A percentile compares a stretch with the other conserved stretches of the same genome.
Conservation (phyloP, 2,329 filamentous ascomycete species). For the Microsporum canis region DNA sequence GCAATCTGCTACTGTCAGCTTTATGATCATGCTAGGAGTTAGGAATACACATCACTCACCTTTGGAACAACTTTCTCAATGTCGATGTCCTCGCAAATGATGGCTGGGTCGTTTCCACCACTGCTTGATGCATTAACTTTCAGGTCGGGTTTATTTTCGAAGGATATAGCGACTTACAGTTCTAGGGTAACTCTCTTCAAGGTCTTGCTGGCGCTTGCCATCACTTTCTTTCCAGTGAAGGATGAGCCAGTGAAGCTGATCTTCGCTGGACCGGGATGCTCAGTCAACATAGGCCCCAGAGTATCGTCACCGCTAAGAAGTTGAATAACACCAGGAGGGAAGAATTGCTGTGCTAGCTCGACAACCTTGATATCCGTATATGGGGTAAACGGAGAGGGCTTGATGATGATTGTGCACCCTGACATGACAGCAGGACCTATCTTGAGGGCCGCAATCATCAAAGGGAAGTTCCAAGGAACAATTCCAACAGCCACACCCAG, state of each 20-base stretch:
- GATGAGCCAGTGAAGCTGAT: constrained; percentile 50
- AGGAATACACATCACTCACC: constrained; percentile 12
- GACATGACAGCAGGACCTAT: constrained; percentile 41
- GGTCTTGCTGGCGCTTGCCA: constrained; percentile 40
- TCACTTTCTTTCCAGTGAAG: constrained; percentile 40
- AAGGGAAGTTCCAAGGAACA: constrained; percentile 49
- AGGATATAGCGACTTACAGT: constrained; percentile 15
- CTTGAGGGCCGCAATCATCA: constrained; percentile 39
- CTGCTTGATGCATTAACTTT: constrained; percentile 5
- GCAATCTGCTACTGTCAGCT: constrained; percentile 28
- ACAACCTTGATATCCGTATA: constrained; percentile 43
- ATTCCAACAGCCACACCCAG: constrained; percentile 42
- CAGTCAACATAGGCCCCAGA: constrained; percentile 43
- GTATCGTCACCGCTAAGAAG: constrained; percentile 45
- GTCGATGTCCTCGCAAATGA: constrained; percentile 45
- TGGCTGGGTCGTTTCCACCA: constrained; percentile 47
- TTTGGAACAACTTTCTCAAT: constrained; percentile 35
- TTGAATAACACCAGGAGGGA: constrained; percentile 48
- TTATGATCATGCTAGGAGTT: background rate
- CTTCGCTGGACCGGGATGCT: constrained; percentile 46
- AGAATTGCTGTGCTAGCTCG: constrained; percentile 39
- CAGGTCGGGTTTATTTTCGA: background rate
- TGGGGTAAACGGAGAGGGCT: constrained; percentile 45
- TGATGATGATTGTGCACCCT: constrained; percentile 46
- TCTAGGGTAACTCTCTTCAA: constrained; percentile 46